Evolutionary conservation across 2,329 filamentous ascomycete species (phyloP).

Genomic region (Fusarium agapanthi): DNA sequence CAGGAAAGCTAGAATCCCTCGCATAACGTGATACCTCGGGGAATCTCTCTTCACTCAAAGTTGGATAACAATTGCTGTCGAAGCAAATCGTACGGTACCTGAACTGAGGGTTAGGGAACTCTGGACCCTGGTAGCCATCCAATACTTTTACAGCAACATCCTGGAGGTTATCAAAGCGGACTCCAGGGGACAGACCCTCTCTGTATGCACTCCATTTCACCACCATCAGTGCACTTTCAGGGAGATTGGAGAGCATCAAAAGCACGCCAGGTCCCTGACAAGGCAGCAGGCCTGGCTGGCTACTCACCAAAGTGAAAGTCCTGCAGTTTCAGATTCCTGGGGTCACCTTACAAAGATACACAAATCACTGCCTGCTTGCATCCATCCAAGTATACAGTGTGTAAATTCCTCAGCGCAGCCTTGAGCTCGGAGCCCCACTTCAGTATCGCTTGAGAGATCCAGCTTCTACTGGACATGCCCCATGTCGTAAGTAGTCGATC

Average conservation of each 20-base stretch:
- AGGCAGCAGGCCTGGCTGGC: not conserved
- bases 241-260: conserved; percentile 11
- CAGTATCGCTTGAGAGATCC: conserved; percentile 19
- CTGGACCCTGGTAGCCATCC: conserved; percentile 5
- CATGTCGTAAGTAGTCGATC: conserved; percentile 20
- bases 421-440: conserved; percentile 37
- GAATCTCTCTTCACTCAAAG: not conserved
- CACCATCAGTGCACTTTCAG: conserved; percentile 8
- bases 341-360: conserved; percentile 2
- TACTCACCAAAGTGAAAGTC: not conserved
- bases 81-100: not conserved
- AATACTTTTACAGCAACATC: conserved; percentile 14
- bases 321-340: not conserved
- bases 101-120: conserved; percentile 1
- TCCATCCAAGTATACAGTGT: conserved; percentile 37
- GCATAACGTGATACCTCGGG: not conserved
- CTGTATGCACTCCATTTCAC: conserved; percentile 24
- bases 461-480: conserved; percentile 9
- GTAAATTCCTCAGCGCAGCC: conserved; percentile 35
- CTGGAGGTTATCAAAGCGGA: conserved; percentile 26
- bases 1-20: not conserved
- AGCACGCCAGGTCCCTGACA: not conserved
- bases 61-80: not conserved
- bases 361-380: conserved; percentile 19
- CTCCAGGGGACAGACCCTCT: conserved; percentile 23